A percentile compares a stretch with the other conserved stretches of the same genome.
Evolutionary conservation across 352 stramenopile genomes (phyloP).

Genomic region (Chrysophaeum taylorii): DNA sequence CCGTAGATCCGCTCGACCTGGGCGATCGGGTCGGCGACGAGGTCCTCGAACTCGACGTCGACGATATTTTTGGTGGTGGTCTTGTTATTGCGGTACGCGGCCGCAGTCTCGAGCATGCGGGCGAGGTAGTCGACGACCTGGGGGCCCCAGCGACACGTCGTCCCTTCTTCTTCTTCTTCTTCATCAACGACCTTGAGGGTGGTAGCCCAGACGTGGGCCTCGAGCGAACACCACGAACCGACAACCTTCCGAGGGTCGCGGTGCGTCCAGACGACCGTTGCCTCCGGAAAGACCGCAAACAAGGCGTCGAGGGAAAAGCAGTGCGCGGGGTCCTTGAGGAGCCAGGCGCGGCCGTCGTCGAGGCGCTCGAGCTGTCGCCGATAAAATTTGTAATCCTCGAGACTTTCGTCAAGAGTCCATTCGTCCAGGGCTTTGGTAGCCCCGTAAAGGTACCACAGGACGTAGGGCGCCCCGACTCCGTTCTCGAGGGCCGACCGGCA

Average conservation of each 20-base stretch:
- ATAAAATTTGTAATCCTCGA: background rate
- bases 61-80: background rate
- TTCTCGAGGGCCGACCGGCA: background rate
- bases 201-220: background rate
- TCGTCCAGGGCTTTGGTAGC: background rate
- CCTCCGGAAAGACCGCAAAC: background rate
- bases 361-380: background rate
- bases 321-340: constrained; percentile 6
- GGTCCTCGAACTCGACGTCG: background rate
- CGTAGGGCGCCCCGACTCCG: background rate
- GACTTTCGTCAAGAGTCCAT: background rate
- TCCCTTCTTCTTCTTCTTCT: background rate
- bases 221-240: background rate
- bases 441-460: background rate
- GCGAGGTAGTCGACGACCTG: background rate
- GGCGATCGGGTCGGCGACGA: background rate
- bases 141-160: background rate
- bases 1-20: background rate
- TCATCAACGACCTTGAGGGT: background rate
- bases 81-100: background rate
- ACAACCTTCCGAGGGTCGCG: background rate
- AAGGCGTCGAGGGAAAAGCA: background rate
- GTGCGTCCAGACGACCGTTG: background rate
- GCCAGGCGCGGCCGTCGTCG: background rate
- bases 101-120: background rate